These are phyloP conservation scores for Aspergillaceae sp. DNA, from an alignment of 2,329 filamentous ascomycete genomes.

Conservation along the genomic window DNA sequence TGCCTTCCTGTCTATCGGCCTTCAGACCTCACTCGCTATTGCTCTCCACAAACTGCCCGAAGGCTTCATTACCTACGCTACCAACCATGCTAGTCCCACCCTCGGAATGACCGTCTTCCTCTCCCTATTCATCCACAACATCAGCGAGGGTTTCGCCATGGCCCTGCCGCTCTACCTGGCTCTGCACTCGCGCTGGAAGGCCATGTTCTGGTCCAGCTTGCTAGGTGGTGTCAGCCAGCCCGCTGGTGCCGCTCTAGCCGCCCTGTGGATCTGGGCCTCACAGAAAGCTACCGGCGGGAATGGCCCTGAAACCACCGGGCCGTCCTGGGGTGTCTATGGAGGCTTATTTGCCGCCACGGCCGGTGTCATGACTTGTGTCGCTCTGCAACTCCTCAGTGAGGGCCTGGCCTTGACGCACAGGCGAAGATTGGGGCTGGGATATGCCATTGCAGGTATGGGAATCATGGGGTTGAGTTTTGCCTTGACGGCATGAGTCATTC, in stretches of 20 bases:
- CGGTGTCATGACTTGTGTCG: conserved; percentile 93
- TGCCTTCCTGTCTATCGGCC: conserved; percentile 85
- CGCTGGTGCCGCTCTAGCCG: conserved; percentile 73
- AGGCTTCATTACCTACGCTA: conserved; percentile 83
- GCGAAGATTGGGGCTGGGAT: conserved; percentile 29
- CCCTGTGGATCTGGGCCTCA: conserved; percentile 73
- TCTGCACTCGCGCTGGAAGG: conserved; percentile 66
- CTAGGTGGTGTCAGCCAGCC: conserved; percentile 84
- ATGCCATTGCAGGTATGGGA: conserved; percentile 57
- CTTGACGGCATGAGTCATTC: conserved; percentile 51
- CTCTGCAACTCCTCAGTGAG: conserved; percentile 80
- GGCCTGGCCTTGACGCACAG: conserved; percentile 62
- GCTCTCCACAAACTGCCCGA: conserved; percentile 92
- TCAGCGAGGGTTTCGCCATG: conserved; percentile 93
- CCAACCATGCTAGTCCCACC: conserved; percentile 86
- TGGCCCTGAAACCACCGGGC: conserved; percentile 19
- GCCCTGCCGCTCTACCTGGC: conserved; percentile 89
- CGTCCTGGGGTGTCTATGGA: conserved; percentile 47
- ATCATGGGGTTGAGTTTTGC: conserved; percentile 78
- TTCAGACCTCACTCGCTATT: conserved; percentile 92
- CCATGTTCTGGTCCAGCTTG: conserved; percentile 75
- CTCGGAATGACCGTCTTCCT: conserved; percentile 90
- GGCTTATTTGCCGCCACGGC: conserved; percentile 78
- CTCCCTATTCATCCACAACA: conserved; percentile 95
- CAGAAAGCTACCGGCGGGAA: conserved; percentile 37